Evolutionary conservation across 2,329 filamentous ascomycete genomes (phyloP).

Genomic region (Fusarium anthophilum): DNA sequence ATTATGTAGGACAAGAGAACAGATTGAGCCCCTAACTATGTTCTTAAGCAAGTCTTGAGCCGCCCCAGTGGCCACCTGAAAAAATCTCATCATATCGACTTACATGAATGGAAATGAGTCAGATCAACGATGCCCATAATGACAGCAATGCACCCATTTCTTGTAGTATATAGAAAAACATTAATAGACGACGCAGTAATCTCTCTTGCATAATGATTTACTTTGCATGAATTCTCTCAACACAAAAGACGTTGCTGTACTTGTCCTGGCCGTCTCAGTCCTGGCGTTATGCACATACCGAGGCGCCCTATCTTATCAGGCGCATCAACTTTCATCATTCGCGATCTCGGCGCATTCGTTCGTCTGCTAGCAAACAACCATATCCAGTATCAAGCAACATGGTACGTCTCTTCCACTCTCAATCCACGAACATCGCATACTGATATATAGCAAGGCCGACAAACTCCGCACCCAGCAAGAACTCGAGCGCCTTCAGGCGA

Average conservation of each 20-base stretch:
- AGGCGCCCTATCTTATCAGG: slow-evolving; percentile 12
- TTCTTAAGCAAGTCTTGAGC: not conserved
- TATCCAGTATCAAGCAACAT: slow-evolving; percentile 21
- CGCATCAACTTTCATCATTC: slow-evolving; percentile 19
- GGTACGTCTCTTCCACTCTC: slow-evolving; percentile 21
- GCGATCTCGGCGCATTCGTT: not conserved
- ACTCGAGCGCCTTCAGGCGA: slow-evolving; percentile 94
- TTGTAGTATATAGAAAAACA: not conserved
- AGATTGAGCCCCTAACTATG: not conserved
- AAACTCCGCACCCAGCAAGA: slow-evolving; percentile 98
- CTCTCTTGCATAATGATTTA: not conserved
- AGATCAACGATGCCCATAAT: not conserved
- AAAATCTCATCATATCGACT: not conserved
- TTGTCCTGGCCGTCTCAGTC: not conserved
- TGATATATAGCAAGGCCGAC: slow-evolving; percentile 73
- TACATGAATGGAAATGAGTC: not conserved
- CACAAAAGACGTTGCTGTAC: not conserved
- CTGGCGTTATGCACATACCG: slow-evolving; percentile 18
- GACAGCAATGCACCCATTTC: not conserved
- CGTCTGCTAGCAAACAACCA: not conserved
- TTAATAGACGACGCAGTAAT: not conserved
- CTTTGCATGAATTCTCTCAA: not conserved
- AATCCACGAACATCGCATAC: not conserved
- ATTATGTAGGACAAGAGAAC: not conserved
- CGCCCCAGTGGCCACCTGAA: not conserved